Base-by-base conservation (phyloP, 352 stramenopile genomes). In the Globisporangium nagaii region DNA sequence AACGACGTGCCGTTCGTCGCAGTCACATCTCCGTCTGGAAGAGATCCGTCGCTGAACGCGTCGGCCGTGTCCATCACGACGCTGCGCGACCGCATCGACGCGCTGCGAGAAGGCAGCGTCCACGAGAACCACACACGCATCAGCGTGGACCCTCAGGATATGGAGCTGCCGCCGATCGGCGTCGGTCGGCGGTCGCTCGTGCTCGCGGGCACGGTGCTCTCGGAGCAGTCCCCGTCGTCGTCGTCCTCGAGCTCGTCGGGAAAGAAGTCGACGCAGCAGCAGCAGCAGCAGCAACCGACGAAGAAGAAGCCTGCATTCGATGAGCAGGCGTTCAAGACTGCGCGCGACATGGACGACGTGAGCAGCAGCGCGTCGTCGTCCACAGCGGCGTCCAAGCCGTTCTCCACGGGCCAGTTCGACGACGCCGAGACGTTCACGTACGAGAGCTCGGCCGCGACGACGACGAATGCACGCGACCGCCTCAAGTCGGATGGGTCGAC, bases 51-150 rank as follows among this genome's bases (percentile, higher is more conserved):
- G 9, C 30, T 43, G 25, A 47, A 17, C 22, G 45, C 55, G 17
- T 41, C 54, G 44, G 31, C 25, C 13, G 17, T 20, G 24, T 44
- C 32, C 10, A 50, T 43, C 41, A 31, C 62, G 12, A 86, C 79
- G 27, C 64, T 89, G 34, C 75, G 79, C 20, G 68, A 82, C 42
- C 72, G 75, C 17, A 89, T 89, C 36, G 72, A 87, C 31, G 79
- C 73, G 10, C 58, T 89, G 27, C 62, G 79, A 13, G 73, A 84
- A 37, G 70, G 73, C 25, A 62, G 56, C 3, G 63, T 72, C 13
- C 64, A 75, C 30, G 80, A 83, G 52, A 66, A 76, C 34, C 66
- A 81, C 59, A 74, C 65, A 4, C 70, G 74, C n/a, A 73, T 81
- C 30, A 86, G 74, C 47, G 46, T 69, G 9, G 58, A 57, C 25